Conservation (phyloP, 441 rosid species). For the Biscutella auriculata region DNA sequence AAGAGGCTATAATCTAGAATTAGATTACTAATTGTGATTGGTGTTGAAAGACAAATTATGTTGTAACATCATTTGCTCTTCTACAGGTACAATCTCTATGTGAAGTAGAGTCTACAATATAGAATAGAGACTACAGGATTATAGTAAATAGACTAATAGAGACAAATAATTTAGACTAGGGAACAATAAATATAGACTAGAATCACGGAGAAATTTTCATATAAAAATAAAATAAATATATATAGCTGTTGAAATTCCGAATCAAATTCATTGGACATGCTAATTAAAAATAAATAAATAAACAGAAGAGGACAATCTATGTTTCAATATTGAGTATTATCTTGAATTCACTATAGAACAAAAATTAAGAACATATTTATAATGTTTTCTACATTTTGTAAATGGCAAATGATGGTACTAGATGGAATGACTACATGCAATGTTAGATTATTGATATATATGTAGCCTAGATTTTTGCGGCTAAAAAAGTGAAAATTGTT, state of each 20-base stretch:
- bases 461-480: constrained; percentile 5
- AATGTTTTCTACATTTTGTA: no score
- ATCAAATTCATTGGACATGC: no score
- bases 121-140: background rate
- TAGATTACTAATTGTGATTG: background rate
- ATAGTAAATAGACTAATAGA: background rate
- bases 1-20: background rate
- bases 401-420: background rate
- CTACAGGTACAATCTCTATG: background rate
- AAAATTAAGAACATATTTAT: no score
- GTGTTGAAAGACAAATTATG: background rate
- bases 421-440: background rate
- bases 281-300: no score
- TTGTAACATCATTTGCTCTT: background rate
- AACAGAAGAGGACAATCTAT: no score
- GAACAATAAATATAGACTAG: no score
- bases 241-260: background rate
- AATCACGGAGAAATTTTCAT: no score
- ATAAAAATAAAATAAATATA: no score
- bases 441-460: background rate
- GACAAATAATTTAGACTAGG: background rate
- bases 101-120: background rate
- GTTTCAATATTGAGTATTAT: no score
- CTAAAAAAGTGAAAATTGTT: constrained; percentile 6
- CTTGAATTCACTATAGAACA: no score